Conservation (phyloP, 2,329 filamentous ascomycete species). For the Podosphaera aphanis region DNA sequence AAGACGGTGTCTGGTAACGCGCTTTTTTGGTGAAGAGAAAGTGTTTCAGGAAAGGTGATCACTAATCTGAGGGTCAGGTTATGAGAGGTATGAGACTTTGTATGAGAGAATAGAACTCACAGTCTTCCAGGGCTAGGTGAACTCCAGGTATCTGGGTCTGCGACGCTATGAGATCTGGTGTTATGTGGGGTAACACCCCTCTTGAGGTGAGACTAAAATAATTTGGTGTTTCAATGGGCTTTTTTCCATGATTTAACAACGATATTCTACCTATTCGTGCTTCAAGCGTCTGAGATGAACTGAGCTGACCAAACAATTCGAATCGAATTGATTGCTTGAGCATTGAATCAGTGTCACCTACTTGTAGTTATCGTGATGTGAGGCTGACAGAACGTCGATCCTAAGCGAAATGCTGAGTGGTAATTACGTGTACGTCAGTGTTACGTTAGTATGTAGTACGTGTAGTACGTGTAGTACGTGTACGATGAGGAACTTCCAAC, state of each 20-base stretch:
- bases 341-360: neutral
- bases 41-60: slow-evolving; percentile 17
- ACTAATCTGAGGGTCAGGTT: slow-evolving; percentile 3
- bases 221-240: slow-evolving; percentile 56
- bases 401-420: too few relatives aligned
- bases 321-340: neutral
- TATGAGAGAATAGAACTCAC: slow-evolving; percentile 29
- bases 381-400: too few relatives aligned
- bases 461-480: too few relatives aligned
- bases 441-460: too few relatives aligned
- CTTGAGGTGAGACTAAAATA: slow-evolving; percentile 63
- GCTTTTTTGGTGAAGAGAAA: slow-evolving; percentile 52
- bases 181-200: slow-evolving; percentile 67
- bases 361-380: too few relatives aligned
- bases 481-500: too few relatives aligned
- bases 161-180: slow-evolving; percentile 55
- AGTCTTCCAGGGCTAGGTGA: slow-evolving; percentile 79
- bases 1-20: slow-evolving; percentile 40
- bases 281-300: neutral
- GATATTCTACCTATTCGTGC: neutral
- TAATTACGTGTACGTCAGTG: too few relatives aligned
- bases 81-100: slow-evolving; percentile 2
- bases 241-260: slow-evolving; percentile 35
- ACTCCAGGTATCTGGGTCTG: slow-evolving; percentile 42
- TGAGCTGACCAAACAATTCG: neutral